Evolutionary conservation across 768 basidiomycete genomes (phyloP).

Genomic region (Hortiboletus flavorubellus): DNA sequence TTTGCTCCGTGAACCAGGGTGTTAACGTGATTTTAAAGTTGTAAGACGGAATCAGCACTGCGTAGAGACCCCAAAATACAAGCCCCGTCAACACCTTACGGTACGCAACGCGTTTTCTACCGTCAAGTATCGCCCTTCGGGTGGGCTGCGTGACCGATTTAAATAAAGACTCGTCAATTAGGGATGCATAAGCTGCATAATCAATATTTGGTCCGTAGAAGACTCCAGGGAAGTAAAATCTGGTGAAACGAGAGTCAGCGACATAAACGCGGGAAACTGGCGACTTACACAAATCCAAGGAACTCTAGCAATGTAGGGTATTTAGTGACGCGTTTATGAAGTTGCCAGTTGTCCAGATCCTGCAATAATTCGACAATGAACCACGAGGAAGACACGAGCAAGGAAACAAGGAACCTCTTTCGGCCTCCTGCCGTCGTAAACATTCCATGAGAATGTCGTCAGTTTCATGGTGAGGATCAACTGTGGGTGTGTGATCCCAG

Average conservation of each 20-base stretch:
- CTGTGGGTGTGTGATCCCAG: too few relatives aligned
- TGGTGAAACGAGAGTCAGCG: conserved; percentile 27
- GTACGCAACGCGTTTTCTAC: conserved; percentile 88
- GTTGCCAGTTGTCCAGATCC: conserved; percentile 90
- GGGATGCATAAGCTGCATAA: conserved; percentile 73
- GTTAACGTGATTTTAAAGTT: conserved; percentile 58
- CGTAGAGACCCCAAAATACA: conserved; percentile 71
- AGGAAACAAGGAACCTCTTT: conserved; percentile 38
- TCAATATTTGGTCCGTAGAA: conserved; percentile 91
- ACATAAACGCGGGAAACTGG: background rate
- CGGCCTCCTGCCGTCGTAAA: conserved; percentile 63
- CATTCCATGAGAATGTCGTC: conserved; percentile 92
- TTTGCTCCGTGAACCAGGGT: conserved; percentile 53
- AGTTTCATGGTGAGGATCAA: too few relatives aligned
- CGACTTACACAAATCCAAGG: conserved; percentile 82
- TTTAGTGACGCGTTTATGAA: conserved; percentile 57
- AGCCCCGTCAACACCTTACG: conserved; percentile 76
- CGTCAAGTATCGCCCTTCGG: conserved; percentile 56
- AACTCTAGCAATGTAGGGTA: conserved; percentile 84
- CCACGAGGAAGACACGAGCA: background rate
- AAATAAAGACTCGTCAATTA: conserved; percentile 77
- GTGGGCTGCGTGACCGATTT: conserved; percentile 46
- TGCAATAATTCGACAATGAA: conserved; percentile 27
- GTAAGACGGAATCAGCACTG: conserved; percentile 56
- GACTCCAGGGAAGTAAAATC: conserved; percentile 94